Evolutionary conservation across 163 green algal species (phyloP).

Genomic region (Picocystis sp.): DNA sequence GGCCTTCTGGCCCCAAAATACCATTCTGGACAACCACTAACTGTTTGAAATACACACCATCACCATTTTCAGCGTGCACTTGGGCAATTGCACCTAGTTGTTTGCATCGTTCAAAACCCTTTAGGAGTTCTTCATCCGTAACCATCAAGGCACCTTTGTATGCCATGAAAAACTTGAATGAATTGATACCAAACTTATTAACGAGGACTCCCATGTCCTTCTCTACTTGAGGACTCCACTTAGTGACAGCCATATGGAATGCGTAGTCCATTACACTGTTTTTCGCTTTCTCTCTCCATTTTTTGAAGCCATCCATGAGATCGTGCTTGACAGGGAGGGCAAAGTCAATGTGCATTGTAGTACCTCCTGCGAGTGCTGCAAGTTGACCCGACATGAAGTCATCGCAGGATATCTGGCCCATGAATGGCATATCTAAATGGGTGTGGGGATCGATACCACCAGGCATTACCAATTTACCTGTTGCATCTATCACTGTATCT

Average conservation of each 20-base stretch:
- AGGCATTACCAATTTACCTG: slow-evolving; percentile 70
- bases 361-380: slow-evolving; percentile 78
- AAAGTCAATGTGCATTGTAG: slow-evolving; percentile 96
- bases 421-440: slow-evolving; percentile 88
- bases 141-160: slow-evolving; percentile 83
- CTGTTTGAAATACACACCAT: slow-evolving; percentile 62
- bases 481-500: slow-evolving; percentile 48
- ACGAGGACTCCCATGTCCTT: slow-evolving; percentile 63
- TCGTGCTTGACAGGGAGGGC: slow-evolving; percentile 65
- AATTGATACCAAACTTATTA: slow-evolving; percentile 59
- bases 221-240: slow-evolving; percentile 40
- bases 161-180: slow-evolving; percentile 96
- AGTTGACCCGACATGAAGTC: slow-evolving; percentile 75
- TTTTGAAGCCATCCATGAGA: slow-evolving; percentile 47
- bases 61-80: slow-evolving; percentile 85
- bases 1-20: slow-evolving; percentile 57
- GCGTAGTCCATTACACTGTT: slow-evolving; percentile 69
- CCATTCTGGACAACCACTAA: slow-evolving; percentile 34
- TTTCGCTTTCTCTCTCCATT: slow-evolving; percentile 40
- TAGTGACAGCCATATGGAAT: slow-evolving; percentile 90
- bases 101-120: slow-evolving; percentile 52
- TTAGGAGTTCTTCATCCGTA: slow-evolving; percentile 67
- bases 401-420: slow-evolving; percentile 63
- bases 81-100: slow-evolving; percentile 68
- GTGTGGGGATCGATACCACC: slow-evolving; percentile 95